A percentile compares a stretch with the other conserved stretches of the same genome.
Conservation (phyloP, 2,329 filamentous ascomycete species). For the Aspergillus terreus region DNA sequence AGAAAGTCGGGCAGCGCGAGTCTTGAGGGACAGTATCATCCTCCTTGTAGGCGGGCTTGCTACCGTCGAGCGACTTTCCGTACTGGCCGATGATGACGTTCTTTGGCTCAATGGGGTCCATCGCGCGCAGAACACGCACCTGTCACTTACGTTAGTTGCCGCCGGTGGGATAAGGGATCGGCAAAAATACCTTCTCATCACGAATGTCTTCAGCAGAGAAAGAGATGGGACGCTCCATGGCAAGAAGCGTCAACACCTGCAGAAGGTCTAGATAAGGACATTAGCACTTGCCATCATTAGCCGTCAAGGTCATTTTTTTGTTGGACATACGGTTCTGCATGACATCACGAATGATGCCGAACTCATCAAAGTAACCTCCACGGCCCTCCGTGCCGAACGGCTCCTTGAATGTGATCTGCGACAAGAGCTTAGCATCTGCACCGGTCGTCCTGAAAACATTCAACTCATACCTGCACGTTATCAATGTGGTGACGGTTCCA, state of each 20-base stretch:
- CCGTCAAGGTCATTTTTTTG: not conserved
- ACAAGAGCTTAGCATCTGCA: conserved; percentile 2
- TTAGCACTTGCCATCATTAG: conserved; percentile 10
- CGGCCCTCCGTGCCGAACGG: conserved; percentile 97
- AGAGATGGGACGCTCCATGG: conserved; percentile 97
- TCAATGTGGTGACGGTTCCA: conserved; percentile 99
- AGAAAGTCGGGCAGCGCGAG: conserved; percentile 96
- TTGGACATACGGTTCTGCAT: conserved; percentile 85
- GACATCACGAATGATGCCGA: conserved; percentile 97
- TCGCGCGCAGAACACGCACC: conserved; percentile 88
- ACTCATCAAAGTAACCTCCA: conserved; percentile 98
- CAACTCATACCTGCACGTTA: conserved; percentile 69
- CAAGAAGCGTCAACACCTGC: conserved; percentile 90
- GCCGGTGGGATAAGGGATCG: not conserved
- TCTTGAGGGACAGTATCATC: conserved; percentile 97
- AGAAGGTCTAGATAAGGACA: conserved; percentile 62
- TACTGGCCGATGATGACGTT: conserved; percentile 99
- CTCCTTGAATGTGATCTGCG: conserved; percentile 93
- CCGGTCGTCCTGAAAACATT: not conserved
- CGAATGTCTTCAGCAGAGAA: conserved; percentile 98
- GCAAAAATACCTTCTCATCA: conserved; percentile 70
- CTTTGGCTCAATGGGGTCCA: conserved; percentile 94
- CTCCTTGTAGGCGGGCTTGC: conserved; percentile 97
- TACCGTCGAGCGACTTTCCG: conserved; percentile 90
- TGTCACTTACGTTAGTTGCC: conserved; percentile 7